Evolutionary conservation across 257 asterid genomes (phyloP), one percentile per base, ranked within the genome.

Genomic region (Verbascum thapsus): DNA sequence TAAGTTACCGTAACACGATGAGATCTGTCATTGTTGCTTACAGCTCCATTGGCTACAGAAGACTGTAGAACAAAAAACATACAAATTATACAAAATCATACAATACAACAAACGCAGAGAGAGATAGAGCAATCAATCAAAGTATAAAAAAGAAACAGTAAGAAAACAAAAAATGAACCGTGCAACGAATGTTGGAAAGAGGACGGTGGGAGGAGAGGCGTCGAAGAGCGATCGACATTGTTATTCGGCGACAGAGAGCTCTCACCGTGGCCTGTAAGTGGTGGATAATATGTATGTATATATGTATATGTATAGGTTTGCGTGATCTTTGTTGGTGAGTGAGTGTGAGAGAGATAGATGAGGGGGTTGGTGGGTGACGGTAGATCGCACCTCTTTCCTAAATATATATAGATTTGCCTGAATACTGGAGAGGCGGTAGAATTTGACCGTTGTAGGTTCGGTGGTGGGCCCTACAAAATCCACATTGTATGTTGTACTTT

Each of bases 161-260:
- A 50, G 26, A 0, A 8, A 5, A 22, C 52, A 42, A 22, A 5
- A 35, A 15, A 40, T n/a, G 13, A 8, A 89, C 98, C 98, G 72
- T 73, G 81, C 61, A 74, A 58, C 61, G 56, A n/a, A 53, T 56
- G 72, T 42, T 68, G 37, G 72, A 64, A 51, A 77, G 67, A 26
- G 80, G 74, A 34, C 80, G 83, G 18, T 67, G 61, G 58, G 79
- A 67, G 45, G 87, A 83, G 66, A 85, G 66, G 51, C 87, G 76
- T 40, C 96, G 95, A 72, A 91, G 75, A 52, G 95, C 95, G 81
- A 84, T 78, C 82, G 85, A 80, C 79, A 76, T 76, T 34, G 76
- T 32, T 34, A 15, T 5, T 0, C n/a, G n/a, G n/a, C n/a, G n/a
- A n/a, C n/a, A n/a, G n/a, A n/a, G n/a, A n/a, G n/a, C n/a, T n/a